Conservation (phyloP, 306 rosid genomes). For the Quercus variabilis region DNA sequence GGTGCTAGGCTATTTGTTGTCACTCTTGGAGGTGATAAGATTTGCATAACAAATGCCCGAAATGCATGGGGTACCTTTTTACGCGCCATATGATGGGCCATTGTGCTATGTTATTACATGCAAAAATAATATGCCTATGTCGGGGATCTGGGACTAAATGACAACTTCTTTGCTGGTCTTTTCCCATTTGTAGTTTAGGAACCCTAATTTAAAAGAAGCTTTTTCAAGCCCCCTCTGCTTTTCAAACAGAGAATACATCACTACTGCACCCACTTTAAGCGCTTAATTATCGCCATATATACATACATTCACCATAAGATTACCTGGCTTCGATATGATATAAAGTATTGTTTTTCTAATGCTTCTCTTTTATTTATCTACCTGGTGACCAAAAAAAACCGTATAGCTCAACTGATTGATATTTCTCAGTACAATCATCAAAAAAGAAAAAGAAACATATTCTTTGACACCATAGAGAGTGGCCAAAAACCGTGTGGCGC, state of each 20-base stretch:
- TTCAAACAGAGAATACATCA: not conserved
- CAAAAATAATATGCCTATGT: conserved; percentile 48
- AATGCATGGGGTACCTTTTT: conserved; percentile 42
- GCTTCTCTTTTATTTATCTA: not conserved
- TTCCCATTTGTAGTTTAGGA: conserved; percentile 32
- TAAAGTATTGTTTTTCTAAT: not conserved
- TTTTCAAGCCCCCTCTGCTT: conserved; percentile 22
- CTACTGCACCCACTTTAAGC: not conserved
- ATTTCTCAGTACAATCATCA: accelerated
- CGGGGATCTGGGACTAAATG: conserved; percentile 58
- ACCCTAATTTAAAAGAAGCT: conserved; percentile 24
- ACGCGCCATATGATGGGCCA: conserved; percentile 23
- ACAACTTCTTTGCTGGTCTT: conserved; percentile 34
- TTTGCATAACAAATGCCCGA: conserved; percentile 37
- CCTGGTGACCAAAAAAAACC: no score
- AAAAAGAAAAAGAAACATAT: no score
- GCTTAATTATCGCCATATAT: not conserved
- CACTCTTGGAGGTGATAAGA: conserved; percentile 28
- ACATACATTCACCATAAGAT: not conserved
- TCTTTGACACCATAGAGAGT: no score
- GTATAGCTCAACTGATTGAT: no score
- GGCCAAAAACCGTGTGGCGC: no score
- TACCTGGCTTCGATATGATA: not conserved
- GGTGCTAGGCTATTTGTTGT: conserved; percentile 34
- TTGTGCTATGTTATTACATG: conserved; percentile 27